phyloP scores from a whole-genome alignment of 805 yeast genomes.

The Danielia reshetovae region DNA sequence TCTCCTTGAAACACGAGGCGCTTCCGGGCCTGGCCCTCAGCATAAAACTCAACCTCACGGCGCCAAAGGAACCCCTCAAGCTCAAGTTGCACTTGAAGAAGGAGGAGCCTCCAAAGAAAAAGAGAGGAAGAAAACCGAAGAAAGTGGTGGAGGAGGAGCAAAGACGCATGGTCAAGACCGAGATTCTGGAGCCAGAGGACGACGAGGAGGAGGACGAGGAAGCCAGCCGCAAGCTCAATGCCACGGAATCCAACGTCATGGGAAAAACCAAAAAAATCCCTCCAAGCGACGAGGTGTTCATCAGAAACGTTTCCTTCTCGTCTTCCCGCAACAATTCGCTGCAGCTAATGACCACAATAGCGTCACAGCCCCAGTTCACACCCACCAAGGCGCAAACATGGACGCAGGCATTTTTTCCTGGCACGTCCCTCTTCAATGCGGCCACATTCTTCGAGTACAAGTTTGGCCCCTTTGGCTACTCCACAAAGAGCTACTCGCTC shows the following conservation, averaged over 20 bases:
- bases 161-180: slow-evolving; percentile 11
- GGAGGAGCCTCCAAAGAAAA: slow-evolving; percentile 16
- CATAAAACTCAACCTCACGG: slow-evolving; percentile 25
- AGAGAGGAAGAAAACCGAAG: slow-evolving; percentile 21
- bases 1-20: slow-evolving; percentile 23
- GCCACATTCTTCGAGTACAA: slow-evolving; percentile 32
- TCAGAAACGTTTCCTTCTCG: slow-evolving; percentile 12
- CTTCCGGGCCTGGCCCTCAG: slow-evolving; percentile 15
- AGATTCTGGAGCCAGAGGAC: slow-evolving; percentile 8
- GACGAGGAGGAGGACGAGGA: slow-evolving; percentile 3
- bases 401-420: slow-evolving; percentile 27
- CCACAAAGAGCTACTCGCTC: slow-evolving; percentile 38
- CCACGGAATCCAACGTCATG: slow-evolving; percentile 14
- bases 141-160: slow-evolving; percentile 20
- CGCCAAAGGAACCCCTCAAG: slow-evolving; percentile 22
- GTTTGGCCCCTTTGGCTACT: slow-evolving; percentile 33
- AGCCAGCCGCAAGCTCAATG: slow-evolving; percentile 1
- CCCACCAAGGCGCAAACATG: slow-evolving; percentile 23
- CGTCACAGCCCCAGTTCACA: slow-evolving; percentile 11
- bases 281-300: slow-evolving; percentile 14
- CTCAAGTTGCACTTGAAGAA: slow-evolving; percentile 28
- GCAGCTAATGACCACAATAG: slow-evolving; percentile 9
- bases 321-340: slow-evolving; percentile 9
- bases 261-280: slow-evolving; percentile 14
- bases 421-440: slow-evolving; percentile 24